Conservation (phyloP, 73 alveolate species). For the Stentor roeselii region DNA sequence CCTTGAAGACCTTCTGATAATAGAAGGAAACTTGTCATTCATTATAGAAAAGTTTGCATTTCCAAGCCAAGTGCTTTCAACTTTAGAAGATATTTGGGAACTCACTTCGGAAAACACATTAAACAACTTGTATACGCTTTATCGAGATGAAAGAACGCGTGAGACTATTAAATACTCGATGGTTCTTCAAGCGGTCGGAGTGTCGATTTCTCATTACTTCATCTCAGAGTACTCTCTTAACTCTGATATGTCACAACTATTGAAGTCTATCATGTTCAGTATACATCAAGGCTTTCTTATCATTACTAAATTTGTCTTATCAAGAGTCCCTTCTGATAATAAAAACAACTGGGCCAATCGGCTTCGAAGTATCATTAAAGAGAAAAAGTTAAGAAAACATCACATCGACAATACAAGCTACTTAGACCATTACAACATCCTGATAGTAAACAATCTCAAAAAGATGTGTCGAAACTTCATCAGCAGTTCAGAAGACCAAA, state of each 20-base stretch:
- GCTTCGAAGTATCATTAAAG: not conserved
- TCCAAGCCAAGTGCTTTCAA: not conserved
- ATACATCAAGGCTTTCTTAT: slow-evolving; percentile 13
- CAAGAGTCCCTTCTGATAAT: not conserved
- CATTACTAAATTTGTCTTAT: not conserved
- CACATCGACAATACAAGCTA: not conserved
- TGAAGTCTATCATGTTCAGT: not conserved
- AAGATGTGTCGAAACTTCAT: slow-evolving; percentile 12
- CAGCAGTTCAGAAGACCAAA: slow-evolving; percentile 8
- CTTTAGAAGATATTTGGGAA: slow-evolving; percentile 14
- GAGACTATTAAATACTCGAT: not conserved
- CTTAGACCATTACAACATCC: not conserved
- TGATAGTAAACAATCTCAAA: not conserved
- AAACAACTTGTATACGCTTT: not conserved
- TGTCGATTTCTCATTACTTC: slow-evolving; percentile 6
- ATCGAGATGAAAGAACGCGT: not conserved
- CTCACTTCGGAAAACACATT: slow-evolving; percentile 15
- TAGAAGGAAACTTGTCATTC: slow-evolving; percentile 19
- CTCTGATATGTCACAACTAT: not conserved
- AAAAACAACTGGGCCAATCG: not conserved
- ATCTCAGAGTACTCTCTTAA: not conserved
- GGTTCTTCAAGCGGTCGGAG: slow-evolving; percentile 14
- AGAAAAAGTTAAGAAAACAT: not conserved
- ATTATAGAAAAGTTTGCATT: not conserved
- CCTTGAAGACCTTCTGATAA: slow-evolving; percentile 17